These are phyloP conservation scores for Crithidia mellificae DNA, from an alignment of 208 protist genomes.

Conservation along the genomic window DNA sequence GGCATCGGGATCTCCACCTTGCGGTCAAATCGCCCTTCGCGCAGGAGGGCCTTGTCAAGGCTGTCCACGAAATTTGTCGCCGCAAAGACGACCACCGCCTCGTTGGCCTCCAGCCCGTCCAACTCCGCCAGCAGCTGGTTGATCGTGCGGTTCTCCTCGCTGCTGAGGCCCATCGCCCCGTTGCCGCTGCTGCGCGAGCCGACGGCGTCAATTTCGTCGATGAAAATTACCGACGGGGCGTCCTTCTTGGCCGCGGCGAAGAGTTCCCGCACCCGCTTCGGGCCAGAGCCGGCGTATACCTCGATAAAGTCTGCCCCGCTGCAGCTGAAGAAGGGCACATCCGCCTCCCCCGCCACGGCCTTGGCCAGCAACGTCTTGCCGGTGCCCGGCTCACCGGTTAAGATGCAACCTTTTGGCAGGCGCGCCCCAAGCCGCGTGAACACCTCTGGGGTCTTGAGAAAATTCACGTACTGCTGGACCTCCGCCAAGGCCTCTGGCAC, in stretches of 20 bases:
- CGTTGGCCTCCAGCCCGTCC: constrained; percentile 92
- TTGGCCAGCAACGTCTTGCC: constrained; percentile 98
- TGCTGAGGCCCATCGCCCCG: constrained; percentile 86
- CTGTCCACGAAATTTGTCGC: constrained; percentile 97
- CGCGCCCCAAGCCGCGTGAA: constrained; percentile 96
- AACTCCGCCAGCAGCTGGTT: constrained; percentile 97
- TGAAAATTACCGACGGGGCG: constrained; percentile 97
- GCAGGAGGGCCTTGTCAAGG: constrained; percentile 94
- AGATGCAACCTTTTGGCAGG: constrained; percentile 96
- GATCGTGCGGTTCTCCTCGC: constrained; percentile 95
- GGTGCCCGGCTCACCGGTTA: constrained; percentile 97
- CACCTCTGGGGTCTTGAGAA: constrained; percentile 96
- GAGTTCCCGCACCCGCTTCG: constrained; percentile 95
- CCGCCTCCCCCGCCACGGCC: constrained; percentile 96
- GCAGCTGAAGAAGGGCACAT: constrained; percentile 95
- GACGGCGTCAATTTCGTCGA: constrained; percentile 99
- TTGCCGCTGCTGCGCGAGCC: constrained; percentile 88
- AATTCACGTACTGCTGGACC: constrained; percentile 98
- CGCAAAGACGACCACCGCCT: constrained; percentile 96
- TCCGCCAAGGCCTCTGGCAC: constrained; percentile 98
- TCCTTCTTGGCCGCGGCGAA: constrained; percentile 95
- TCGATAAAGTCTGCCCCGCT: constrained; percentile 97
- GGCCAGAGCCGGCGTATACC: constrained; percentile 97
- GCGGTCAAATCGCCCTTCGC: constrained; percentile 92
- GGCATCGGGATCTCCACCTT: constrained; percentile 94